Evolutionary conservation across 257 asterid genomes (phyloP).

Genomic region (Phtheirospermum japonicum): DNA sequence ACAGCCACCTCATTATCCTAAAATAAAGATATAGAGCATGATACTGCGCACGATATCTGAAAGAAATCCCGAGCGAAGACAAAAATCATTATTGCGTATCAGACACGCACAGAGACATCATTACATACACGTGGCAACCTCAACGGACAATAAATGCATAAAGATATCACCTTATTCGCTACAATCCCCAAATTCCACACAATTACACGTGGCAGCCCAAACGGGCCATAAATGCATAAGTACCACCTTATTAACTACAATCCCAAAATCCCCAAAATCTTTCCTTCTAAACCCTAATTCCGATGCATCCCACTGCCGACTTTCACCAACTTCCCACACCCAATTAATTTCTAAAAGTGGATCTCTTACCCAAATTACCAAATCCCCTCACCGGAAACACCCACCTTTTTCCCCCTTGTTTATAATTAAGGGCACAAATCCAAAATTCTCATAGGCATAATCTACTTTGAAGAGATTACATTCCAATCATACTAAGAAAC

Average conservation of each 20-base stretch:
- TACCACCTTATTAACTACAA: conserved; percentile 4
- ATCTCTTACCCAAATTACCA: conserved; percentile 18
- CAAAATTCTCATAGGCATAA: conserved; percentile 9
- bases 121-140: not conserved
- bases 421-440: not conserved
- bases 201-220: not conserved
- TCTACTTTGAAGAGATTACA: conserved; percentile 14
- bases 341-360: conserved; percentile 6
- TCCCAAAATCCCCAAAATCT: conserved; percentile 5
- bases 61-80: conserved; percentile 1
- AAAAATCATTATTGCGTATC: conserved; percentile 1
- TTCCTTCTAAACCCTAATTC: conserved; percentile 27
- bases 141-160: conserved; percentile 9
- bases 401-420: conserved; percentile 11
- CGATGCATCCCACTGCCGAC: conserved; percentile 11
- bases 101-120: not conserved
- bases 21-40: not conserved
- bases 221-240: conserved; percentile 14
- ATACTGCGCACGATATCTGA: not conserved
- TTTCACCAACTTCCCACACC: conserved; percentile 16
- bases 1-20: conserved; percentile 13
- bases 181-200: conserved; percentile 7
- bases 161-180: not conserved
- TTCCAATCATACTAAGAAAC: conserved; percentile 27
- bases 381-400: conserved; percentile 12